phyloP scores from a whole-genome alignment of 139 green algal species.

The Coelastrella sp. region DNA sequence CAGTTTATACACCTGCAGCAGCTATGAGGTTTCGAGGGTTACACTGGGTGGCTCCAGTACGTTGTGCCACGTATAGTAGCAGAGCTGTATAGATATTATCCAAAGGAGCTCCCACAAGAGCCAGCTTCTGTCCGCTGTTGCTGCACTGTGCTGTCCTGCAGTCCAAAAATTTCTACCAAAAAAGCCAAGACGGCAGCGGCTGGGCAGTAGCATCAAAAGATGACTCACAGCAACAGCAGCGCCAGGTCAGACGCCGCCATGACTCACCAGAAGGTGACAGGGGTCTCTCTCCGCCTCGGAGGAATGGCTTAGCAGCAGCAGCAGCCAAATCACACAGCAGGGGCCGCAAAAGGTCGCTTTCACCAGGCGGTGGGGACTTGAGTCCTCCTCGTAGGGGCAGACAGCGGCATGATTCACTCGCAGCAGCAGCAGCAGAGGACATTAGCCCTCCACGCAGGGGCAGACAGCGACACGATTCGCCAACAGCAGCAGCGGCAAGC shows the following conservation, averaged over 20 bases:
- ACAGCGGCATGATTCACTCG: neutral
- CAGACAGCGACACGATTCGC: neutral
- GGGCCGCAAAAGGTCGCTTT: constrained; percentile 53
- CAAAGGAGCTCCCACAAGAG: too few species aligned
- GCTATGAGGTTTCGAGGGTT: too few species aligned
- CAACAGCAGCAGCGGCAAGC: neutral
- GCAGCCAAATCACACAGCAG: constrained; percentile 3
- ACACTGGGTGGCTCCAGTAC: too few species aligned
- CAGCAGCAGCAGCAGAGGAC: neutral
- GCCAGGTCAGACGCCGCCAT: constrained; percentile 6
- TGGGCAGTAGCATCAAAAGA: constrained; percentile 43
- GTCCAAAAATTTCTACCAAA: constrained; percentile 57
- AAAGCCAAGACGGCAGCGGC: constrained; percentile 53
- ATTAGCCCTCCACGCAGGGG: neutral
- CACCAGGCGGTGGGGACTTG: constrained; percentile 39
- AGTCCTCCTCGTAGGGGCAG: neutral
- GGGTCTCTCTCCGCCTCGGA: constrained; percentile 44
- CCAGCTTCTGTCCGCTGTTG: too few species aligned
- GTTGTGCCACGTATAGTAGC: too few species aligned
- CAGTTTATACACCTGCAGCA: too few species aligned
- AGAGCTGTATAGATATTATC: too few species aligned
- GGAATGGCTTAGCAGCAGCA: neutral
- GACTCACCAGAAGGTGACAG: constrained; percentile 40
- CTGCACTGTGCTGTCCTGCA: constrained; percentile 4
- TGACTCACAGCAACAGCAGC: neutral